Evolutionary conservation across 495 filamentous ascomycete genomes (phyloP).

Genomic region (Talaromyces proteolyticus): DNA sequence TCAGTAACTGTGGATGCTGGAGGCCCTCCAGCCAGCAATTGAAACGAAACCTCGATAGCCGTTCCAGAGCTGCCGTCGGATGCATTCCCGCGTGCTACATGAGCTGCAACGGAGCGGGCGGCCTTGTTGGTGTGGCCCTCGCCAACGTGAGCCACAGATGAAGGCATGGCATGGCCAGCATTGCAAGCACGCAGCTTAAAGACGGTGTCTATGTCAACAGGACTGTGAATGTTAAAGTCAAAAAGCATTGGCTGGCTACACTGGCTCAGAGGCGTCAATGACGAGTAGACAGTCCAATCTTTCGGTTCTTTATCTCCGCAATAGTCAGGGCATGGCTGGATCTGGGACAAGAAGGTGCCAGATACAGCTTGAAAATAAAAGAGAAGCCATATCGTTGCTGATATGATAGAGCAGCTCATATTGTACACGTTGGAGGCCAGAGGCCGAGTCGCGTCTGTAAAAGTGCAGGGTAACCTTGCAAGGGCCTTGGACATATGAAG

Average conservation of each 20-base stretch:
- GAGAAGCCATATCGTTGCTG: not conserved
- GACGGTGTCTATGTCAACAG: conserved; percentile 7
- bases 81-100: not conserved
- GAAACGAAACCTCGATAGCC: not conserved
- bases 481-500: no score
- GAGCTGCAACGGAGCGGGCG: not conserved
- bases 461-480: no score
- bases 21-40: not conserved
- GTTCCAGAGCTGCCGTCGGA: not conserved
- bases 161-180: conserved; percentile 1
- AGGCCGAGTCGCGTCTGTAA: not conserved
- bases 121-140: conserved; percentile 1
- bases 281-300: conserved; percentile 15
- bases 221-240: conserved; percentile 13
- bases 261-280: conserved; percentile 5
- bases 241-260: conserved; percentile 15
- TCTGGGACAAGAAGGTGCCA: conserved; percentile 2
- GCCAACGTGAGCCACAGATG: not conserved
- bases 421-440: not conserved
- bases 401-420: not conserved
- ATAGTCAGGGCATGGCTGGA: conserved; percentile 8
- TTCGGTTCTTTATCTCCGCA: conserved; percentile 2
- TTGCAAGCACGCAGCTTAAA: conserved; percentile 13
- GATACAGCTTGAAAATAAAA: not conserved
- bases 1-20: not conserved